Evolutionary conservation across 768 basidiomycete genomes (phyloP), one percentile per base, ranked within the genome.

Genomic region (Kwoniella europaea): DNA sequence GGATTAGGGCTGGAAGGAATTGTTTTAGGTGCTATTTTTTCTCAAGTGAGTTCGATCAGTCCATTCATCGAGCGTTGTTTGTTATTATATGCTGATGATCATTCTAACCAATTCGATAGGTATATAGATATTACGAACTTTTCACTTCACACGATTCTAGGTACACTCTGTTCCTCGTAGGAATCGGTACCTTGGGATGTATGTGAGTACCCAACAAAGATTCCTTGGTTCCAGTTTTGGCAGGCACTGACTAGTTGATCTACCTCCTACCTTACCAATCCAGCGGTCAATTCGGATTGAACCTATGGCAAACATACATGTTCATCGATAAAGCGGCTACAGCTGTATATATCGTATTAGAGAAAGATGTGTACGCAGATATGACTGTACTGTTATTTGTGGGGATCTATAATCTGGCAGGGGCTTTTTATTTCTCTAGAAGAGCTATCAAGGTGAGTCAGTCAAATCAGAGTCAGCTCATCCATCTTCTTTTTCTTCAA

Each of bases 301-400:
- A 59, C 44, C 66, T 67, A 10, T 67, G 66, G 66, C 66, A 67
- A 44, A 60, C 66, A 15, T 67, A 60, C 66, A 46, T 59, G 44
- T 67, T 67, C 66, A 67, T 67, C 56, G 66, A 67, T 22, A 67
- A 67, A 54, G 66, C 66, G 13, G 44, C 66, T 24, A 67, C 66
- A 12, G 43, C 66, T 12, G 58, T 67, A 44, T 57, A 53, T 57
- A 22, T 22, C 15, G 53, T 67, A 6, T 20, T 67, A 22, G 42
- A 57, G 27, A 67, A 59, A 44, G 66, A 67, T 29, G 57, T 60
- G 16, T 67, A 67, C 44, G 66, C 66, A 18, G 66, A 67, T 53
- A 67, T 67, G 66, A 58, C 59, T 3, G 27, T 67, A 12, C 27
- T 67, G 57, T 24, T 67, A 29, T 41, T 67, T 12, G 35, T 60